A percentile compares a stretch with the other conserved stretches of the same genome.
phyloP scores from a whole-genome alignment of 495 filamentous ascomycete species.

The Aspergillus indologenus region DNA sequence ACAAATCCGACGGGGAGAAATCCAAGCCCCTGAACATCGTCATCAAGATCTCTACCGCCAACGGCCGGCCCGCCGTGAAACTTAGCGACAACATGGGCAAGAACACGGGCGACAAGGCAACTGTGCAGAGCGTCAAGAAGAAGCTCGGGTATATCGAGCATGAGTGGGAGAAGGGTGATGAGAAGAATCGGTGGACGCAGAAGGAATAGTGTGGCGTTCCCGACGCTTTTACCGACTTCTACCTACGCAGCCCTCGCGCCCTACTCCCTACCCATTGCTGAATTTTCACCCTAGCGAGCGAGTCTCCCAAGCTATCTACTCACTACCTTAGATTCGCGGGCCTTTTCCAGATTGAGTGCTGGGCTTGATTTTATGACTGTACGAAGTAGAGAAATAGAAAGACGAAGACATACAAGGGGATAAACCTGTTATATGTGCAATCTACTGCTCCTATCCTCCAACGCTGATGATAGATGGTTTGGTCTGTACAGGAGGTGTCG shows the following conservation, averaged over 20 bases:
- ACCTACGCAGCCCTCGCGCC: too few relatives aligned
- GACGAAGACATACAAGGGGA: neutral
- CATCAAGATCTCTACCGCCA: conserved; percentile 87
- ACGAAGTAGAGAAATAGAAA: neutral
- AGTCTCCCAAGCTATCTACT: neutral
- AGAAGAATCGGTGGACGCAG: conserved; percentile 73
- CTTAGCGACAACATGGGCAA: conserved; percentile 96
- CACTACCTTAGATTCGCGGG: neutral
- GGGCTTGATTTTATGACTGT: neutral
- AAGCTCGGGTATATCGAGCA: conserved; percentile 82
- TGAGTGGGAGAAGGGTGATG: conserved; percentile 78
- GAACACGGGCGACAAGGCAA: conserved; percentile 83
- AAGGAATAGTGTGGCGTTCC: conserved; percentile 11
- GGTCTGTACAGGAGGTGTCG: neutral
- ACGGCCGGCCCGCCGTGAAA: conserved; percentile 82
- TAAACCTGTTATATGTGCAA: neutral
- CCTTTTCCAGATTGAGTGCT: neutral
- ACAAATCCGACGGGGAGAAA: conserved; percentile 66
- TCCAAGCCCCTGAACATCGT: conserved; percentile 96
- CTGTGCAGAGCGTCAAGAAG: conserved; percentile 79
- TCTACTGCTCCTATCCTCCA: neutral
- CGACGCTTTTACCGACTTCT: too few relatives aligned
- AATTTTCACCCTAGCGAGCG: too few relatives aligned
- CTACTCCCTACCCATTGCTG: too few relatives aligned
- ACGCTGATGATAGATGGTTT: neutral